A percentile compares a stretch with the other conserved stretches of the same genome.
phyloP scores from a whole-genome alignment of 2,329 filamentous ascomycete genomes.

The Aureobasidium subglaciale region DNA sequence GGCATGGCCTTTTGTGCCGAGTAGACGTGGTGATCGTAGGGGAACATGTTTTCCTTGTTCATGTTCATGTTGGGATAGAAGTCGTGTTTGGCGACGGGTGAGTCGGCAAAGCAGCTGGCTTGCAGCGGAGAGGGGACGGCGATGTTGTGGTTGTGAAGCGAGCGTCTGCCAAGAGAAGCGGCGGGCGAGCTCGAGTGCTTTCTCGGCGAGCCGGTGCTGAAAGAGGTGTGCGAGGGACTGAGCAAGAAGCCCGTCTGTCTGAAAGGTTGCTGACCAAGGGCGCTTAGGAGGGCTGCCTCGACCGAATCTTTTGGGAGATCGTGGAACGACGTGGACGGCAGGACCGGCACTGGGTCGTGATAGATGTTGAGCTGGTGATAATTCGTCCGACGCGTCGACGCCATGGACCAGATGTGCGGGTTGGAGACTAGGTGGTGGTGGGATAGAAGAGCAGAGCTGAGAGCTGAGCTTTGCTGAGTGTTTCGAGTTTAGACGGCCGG shows the following conservation, averaged over 20 bases:
- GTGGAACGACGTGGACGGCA: slow-evolving; percentile 31
- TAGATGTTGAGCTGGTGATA: slow-evolving; percentile 50
- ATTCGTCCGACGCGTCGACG: slow-evolving; percentile 49
- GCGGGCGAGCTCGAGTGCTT: slow-evolving; percentile 60
- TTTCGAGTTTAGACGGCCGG: slow-evolving; percentile 3
- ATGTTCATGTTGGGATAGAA: slow-evolving; percentile 45
- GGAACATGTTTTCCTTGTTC: slow-evolving; percentile 45
- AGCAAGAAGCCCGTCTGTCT: slow-evolving; percentile 55
- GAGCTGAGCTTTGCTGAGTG: slow-evolving; percentile 6
- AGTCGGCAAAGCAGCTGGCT: slow-evolving; percentile 54
- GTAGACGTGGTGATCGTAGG: slow-evolving; percentile 30
- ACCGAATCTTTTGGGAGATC: slow-evolving; percentile 29
- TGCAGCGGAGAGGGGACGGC: slow-evolving; percentile 58
- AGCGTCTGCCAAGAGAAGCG: slow-evolving; percentile 54
- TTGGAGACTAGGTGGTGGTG: neutral
- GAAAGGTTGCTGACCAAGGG: slow-evolving; percentile 37
- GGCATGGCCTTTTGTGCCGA: slow-evolving; percentile 24
- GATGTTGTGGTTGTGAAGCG: slow-evolving; percentile 54
- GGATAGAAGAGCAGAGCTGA: too few species aligned
- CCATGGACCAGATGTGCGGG: slow-evolving; percentile 31
- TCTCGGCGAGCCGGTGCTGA: slow-evolving; percentile 59
- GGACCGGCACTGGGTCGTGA: slow-evolving; percentile 42
- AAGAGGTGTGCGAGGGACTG: slow-evolving; percentile 50
- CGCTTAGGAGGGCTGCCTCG: slow-evolving; percentile 46
- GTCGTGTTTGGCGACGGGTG: slow-evolving; percentile 58